Conservation (phyloP, 176 grass and related monocot genomes). For the Luzula sylvatica region DNA sequence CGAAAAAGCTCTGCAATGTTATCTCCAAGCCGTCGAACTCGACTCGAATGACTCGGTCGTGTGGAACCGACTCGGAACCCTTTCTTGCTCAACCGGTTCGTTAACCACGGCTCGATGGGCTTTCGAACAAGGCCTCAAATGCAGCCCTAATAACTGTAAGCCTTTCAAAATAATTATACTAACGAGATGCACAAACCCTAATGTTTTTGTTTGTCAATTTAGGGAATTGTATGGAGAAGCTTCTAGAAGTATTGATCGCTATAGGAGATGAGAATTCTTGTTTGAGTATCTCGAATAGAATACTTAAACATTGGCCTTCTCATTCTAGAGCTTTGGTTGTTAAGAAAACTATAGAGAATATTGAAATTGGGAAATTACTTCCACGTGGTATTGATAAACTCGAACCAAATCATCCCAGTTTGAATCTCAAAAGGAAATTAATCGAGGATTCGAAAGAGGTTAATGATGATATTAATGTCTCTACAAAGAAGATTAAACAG, state of each 20-base stretch:
- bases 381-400: constrained; percentile 70
- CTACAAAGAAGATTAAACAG: constrained; percentile 16
- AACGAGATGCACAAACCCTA: background rate
- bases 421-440: constrained; percentile 84
- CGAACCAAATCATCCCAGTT: constrained; percentile 69
- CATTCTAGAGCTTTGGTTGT: constrained; percentile 89
- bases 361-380: no score
- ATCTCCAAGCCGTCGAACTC: constrained; percentile 89
- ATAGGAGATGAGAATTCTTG: constrained; percentile 84
- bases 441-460: constrained; percentile 26
- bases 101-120: constrained; percentile 83
- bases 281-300: constrained; percentile 63
- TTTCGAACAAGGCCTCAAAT: constrained; percentile 91
- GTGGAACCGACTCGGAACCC: constrained; percentile 90
- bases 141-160: constrained; percentile 96
- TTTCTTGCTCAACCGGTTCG: constrained; percentile 89
- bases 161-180: background rate
- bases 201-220: background rate
- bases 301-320: constrained; percentile 91
- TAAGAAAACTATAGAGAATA: constrained; percentile 54
- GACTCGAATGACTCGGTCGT: constrained; percentile 89
- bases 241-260: constrained; percentile 87
- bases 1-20: constrained; percentile 88
- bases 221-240: constrained; percentile 99
- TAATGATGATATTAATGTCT: constrained; percentile 15